Evolutionary conservation across 129 eudicot genomes (phyloP).

Genomic region (Arctium lappa): DNA sequence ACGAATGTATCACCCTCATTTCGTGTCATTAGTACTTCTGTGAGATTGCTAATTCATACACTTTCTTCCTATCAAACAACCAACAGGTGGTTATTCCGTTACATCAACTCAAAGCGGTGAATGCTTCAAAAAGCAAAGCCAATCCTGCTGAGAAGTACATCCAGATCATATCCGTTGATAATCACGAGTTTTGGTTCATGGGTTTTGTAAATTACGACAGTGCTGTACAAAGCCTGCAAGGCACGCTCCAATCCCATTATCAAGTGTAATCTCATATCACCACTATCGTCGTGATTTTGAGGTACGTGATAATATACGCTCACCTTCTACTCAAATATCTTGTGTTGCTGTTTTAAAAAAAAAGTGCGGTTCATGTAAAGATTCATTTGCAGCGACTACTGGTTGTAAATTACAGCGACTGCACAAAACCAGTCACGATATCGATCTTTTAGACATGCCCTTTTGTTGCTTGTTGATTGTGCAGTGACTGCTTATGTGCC

Average conservation of each 20-base stretch:
- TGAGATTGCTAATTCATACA: background rate
- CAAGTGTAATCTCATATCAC: conserved; percentile 31
- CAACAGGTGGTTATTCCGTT: conserved; percentile 69
- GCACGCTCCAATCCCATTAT: conserved; percentile 43
- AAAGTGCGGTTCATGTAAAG: background rate
- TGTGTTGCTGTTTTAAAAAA: background rate
- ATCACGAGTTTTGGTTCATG: conserved; percentile 96
- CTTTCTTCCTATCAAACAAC: background rate
- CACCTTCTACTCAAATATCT: background rate
- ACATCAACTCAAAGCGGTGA: conserved; percentile 85
- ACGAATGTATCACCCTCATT: background rate
- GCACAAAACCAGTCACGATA: background rate
- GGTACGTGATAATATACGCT: conserved; percentile 1
- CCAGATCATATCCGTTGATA: conserved; percentile 79
- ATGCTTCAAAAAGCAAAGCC: conserved; percentile 68
- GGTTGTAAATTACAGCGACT: conserved; percentile 1
- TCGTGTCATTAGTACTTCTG: background rate
- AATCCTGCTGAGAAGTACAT: conserved; percentile 82
- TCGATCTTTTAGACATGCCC: background rate
- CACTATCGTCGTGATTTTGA: background rate
- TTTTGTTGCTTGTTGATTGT: background rate
- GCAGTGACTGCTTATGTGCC: background rate
- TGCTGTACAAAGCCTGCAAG: conserved; percentile 74
- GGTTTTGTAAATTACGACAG: conserved; percentile 80
- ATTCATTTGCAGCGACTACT: conserved; percentile 4